Evolutionary conservation across 2,329 filamentous ascomycete species (phyloP), one percentile per base, ranked within the genome.

Genomic region (Xylaria sp.): DNA sequence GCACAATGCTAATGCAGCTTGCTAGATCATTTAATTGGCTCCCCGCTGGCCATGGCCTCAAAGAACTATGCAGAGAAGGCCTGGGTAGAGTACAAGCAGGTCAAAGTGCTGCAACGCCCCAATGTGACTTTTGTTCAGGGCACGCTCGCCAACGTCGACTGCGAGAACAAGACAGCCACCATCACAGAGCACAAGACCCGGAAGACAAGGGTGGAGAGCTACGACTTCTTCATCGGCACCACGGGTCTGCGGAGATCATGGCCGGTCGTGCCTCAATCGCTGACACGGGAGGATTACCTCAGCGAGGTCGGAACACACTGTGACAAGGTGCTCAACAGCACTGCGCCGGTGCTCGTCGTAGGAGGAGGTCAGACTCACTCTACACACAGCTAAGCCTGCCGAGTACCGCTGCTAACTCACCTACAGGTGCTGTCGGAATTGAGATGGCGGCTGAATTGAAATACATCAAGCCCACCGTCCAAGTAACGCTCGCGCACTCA

Each of bases 381-480:
- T 42, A 14, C 14, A 14, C 43, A 11, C 37, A 6, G 15, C n/a
- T n/a, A 38, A 28, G 28, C 35, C 33, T 9, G 14, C 12, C 3
- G 45, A 31, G n/a, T 4, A 4, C 37, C 15, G 2, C 50, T 63
- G 46, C 61, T 64, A 38, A 33, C 25, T 33, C 14, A n/a, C 42
- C n/a, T 28, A 31, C 35, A 67, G 63, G 90, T 52, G 92, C 91
- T 6, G 91, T 94, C 1, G 92, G 92, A 8, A 88, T 94, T 57
- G 91, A 94, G 74, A 92, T 94, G 83, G 90, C 92, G 0, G 87
- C 89, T 1, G 91, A 95, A 77, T 79, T 94, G 57, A 94, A 93
- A 76, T 75, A 85, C 47, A 79, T 87, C 23, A 83, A 89, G 64
- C 90, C 92, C 0, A 71, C 83, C 11, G 78, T 87, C 57, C 83